Percentiles rank a stretch among this genome's conserved stretches.
These are phyloP conservation scores for Melampsora larici-populina DNA, from an alignment of 1,284 basidiomycete species.

Conservation along the genomic window DNA sequence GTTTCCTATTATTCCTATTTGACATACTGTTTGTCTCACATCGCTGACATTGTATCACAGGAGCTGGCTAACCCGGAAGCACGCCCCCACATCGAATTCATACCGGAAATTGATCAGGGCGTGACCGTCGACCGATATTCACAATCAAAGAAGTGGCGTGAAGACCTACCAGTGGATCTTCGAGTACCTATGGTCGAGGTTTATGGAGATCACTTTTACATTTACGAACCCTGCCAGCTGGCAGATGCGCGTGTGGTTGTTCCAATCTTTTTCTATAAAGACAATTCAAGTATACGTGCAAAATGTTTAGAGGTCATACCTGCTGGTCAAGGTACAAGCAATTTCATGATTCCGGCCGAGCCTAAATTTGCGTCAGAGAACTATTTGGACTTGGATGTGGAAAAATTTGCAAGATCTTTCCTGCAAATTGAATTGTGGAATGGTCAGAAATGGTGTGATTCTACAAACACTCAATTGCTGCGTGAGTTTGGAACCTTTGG, in stretches of 20 bases:
- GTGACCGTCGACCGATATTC: background rate
- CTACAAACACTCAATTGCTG: too few species aligned
- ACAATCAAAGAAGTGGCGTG: slow-evolving; percentile 19
- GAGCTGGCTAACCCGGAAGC: background rate
- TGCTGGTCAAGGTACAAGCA: too few species aligned
- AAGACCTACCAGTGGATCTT: background rate
- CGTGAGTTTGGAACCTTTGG: too few species aligned
- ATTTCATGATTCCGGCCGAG: too few species aligned
- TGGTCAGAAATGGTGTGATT: too few species aligned
- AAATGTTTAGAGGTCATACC: too few species aligned
- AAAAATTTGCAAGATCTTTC: too few species aligned
- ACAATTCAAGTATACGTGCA: background rate
- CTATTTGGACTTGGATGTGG: too few species aligned
- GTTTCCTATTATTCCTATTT: background rate
- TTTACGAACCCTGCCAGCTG: background rate
- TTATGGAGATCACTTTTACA: background rate
- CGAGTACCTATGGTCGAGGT: slow-evolving; percentile 1
- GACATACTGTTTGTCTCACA: background rate
- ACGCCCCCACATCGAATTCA: background rate
- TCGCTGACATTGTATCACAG: background rate
- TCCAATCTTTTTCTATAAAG: background rate
- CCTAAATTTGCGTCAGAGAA: too few species aligned
- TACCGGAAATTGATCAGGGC: background rate
- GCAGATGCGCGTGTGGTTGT: too few species aligned
- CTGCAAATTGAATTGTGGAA: too few species aligned